Evolutionary conservation across 441 rosid species (phyloP), one percentile per base, ranked within the genome.

Genomic region (Hypseocharis bilobata): DNA sequence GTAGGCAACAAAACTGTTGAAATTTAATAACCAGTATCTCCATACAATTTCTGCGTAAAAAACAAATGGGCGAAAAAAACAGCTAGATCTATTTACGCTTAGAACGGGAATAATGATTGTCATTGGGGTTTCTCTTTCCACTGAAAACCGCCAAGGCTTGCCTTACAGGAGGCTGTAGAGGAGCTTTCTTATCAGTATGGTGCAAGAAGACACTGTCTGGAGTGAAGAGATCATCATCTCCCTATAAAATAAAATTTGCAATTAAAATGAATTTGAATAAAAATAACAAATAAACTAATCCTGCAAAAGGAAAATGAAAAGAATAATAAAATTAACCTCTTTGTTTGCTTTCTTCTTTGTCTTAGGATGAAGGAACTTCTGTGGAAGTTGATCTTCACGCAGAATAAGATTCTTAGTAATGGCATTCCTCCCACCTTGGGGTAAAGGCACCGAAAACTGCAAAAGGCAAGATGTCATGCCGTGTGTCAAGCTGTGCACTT

Each of bases 311-410:
- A n/a, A n/a, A n/a, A 26, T 13, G 2, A 28, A 19, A 22, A 22
- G 11, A 13, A 20, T 27, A 23, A 0, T 14, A 34, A 60, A 38
- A 75, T 74, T 75, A 19, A 91, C 98, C 90, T 77, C 65, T 65
- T 86, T 88, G 62, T 76, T 80, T 49, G 65, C 62, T 80, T 88
- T 87, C 85, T 88, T 92, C 85, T 88, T 92, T 47, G 80, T 82
- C 83, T 74, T 93, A 11, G 97, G 95, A 52, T 87, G 38, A 60
- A 93, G 90, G 65, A 75, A 81, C 82, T 87, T 93, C 28, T 82
- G 89, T 26, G 98, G 97, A 51, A 93, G 84, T 74, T 93, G 98
- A 76, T 93, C 98, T 77, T 90, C 98, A 14, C 96, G 88, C 49
- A 92, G 73, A 73, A 92, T 71, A 25, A 80, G 74, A 71, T 87